phyloP scores from a whole-genome alignment of 257 asterid genomes.

The Solanum dulcamara region DNA sequence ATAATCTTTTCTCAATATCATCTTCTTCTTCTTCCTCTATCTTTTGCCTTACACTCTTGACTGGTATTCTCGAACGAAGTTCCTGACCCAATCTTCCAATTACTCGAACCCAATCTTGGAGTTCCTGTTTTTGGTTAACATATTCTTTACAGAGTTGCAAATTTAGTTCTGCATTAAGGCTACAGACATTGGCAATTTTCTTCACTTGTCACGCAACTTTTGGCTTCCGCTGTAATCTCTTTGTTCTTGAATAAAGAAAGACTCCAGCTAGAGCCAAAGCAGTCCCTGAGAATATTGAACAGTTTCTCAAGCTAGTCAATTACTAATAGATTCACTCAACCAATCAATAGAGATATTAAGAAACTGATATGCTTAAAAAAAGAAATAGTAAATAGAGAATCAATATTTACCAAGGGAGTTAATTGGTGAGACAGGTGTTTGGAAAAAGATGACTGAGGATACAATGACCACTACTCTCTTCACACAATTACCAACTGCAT shows the following conservation, averaged over 20 bases:
- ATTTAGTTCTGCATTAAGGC: neutral
- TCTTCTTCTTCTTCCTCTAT: neutral
- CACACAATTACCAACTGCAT: conserved; percentile 81
- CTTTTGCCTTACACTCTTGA: neutral
- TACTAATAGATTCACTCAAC: neutral
- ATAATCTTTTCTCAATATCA: too few relatives aligned
- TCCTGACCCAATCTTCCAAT: neutral
- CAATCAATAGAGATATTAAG: neutral
- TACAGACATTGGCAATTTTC: neutral
- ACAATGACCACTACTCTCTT: conserved; percentile 82
- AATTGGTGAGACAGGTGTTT: conserved; percentile 40
- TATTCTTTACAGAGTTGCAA: neutral
- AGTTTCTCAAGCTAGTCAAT: neutral
- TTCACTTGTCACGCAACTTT: conserved; percentile 27
- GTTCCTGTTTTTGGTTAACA: neutral
- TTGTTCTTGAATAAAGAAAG: conserved; percentile 61
- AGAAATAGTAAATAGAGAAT: neutral
- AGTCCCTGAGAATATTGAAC: conserved; percentile 38
- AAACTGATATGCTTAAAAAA: neutral
- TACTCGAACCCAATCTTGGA: neutral
- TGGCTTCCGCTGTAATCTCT: conserved; percentile 40
- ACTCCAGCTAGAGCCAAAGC: conserved; percentile 85
- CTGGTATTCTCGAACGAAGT: neutral
- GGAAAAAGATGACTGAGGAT: conserved; percentile 67
- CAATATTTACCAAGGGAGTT: conserved; percentile 40